These are phyloP conservation scores for Elaeis oleifera DNA, from an alignment of 202 grass and related monocot genomes.

Conservation along the genomic window DNA sequence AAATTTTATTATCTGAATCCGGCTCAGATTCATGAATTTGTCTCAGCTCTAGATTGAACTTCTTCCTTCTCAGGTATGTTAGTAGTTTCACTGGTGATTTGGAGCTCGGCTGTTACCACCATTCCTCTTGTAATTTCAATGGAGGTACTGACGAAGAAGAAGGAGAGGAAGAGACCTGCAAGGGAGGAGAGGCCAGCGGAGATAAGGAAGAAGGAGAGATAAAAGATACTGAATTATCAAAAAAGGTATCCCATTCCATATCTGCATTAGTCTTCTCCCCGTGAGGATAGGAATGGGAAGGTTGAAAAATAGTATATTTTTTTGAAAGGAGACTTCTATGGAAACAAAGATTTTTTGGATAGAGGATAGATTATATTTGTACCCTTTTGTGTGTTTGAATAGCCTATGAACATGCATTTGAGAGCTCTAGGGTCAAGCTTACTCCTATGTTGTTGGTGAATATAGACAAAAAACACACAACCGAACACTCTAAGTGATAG, in stretches of 20 bases:
- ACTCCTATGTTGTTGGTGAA: background rate
- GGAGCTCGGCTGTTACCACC: too few relatives aligned
- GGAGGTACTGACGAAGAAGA: too few relatives aligned
- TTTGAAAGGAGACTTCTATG: constrained; percentile 4
- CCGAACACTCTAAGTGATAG: background rate
- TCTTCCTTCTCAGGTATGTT: too few relatives aligned
- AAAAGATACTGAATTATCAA: background rate
- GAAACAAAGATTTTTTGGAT: background rate
- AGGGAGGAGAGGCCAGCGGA: too few relatives aligned
- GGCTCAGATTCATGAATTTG: too few relatives aligned
- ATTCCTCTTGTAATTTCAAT: too few relatives aligned
- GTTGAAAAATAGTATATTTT: background rate
- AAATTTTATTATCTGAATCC: background rate
- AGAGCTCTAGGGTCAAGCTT: background rate
- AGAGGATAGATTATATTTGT: background rate
- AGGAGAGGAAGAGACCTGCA: too few relatives aligned
- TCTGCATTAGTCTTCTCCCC: background rate
- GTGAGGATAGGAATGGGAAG: background rate
- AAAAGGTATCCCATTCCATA: background rate
- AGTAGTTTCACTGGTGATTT: too few relatives aligned
- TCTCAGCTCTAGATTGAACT: too few relatives aligned
- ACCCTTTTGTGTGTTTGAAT: background rate
- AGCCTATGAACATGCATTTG: constrained; percentile 8
- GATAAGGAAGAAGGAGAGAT: background rate
- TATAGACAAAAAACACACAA: constrained; percentile 6